Conservation (phyloP, 805 yeast genomes). For the Wickerhamiella sorbophila region DNA sequence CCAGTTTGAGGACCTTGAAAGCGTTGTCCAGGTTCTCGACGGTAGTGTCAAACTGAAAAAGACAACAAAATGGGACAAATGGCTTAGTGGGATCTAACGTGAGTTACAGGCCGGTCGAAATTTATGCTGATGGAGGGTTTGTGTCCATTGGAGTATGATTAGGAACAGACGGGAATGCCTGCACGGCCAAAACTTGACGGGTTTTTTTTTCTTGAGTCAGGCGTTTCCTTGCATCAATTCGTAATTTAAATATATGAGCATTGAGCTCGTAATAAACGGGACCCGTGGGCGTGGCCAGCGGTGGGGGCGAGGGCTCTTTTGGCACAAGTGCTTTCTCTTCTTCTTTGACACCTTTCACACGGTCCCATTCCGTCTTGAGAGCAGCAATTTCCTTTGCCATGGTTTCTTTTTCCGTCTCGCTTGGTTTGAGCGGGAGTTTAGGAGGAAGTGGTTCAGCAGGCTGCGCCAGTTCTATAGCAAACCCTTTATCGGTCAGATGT, state of each 20-base stretch:
- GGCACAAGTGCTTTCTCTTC: not conserved
- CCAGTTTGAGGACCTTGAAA: slow-evolving; percentile 55
- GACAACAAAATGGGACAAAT: slow-evolving; percentile 48
- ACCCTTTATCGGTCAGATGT: slow-evolving; percentile 36
- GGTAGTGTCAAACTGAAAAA: slow-evolving; percentile 58
- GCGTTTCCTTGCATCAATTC: slow-evolving; percentile 24
- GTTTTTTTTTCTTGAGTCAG: slow-evolving; percentile 22
- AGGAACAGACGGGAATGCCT: slow-evolving; percentile 27
- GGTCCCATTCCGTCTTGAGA: slow-evolving; percentile 23
- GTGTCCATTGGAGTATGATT: slow-evolving; percentile 10
- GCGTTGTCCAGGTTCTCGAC: slow-evolving; percentile 41
- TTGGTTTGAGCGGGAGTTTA: not conserved
- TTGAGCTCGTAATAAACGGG: slow-evolving; percentile 21
- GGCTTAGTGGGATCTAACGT: too few relatives aligned
- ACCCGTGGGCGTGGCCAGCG: not conserved
- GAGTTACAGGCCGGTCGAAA: too few relatives aligned
- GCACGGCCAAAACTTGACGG: slow-evolving; percentile 20
- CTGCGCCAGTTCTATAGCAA: slow-evolving; percentile 31
- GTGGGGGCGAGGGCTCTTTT: not conserved
- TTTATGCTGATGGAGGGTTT: not conserved
- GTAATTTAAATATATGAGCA: slow-evolving; percentile 29
- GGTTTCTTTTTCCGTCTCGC: not conserved
- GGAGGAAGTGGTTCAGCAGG: slow-evolving; percentile 7
- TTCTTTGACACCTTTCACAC: too few relatives aligned
- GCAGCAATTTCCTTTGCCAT: slow-evolving; percentile 23